Conservation (phyloP, 2,329 filamentous ascomycete species). For the Talaromyces sp. region DNA sequence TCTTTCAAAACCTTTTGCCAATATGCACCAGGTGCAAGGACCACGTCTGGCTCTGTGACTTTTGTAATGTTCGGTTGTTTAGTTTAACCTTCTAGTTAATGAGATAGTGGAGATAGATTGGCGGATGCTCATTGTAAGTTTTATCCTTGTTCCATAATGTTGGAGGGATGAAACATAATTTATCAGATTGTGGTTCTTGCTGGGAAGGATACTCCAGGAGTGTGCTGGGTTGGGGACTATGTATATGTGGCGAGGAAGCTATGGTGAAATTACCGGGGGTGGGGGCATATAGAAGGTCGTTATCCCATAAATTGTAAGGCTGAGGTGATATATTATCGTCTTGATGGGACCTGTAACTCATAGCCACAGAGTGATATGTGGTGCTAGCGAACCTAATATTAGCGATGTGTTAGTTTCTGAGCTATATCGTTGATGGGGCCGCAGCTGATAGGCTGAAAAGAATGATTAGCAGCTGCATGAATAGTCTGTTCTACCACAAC, state of each 20-base stretch:
- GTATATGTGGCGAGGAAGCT: neutral
- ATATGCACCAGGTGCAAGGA: slow-evolving; percentile 8
- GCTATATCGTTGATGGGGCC: neutral
- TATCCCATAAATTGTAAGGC: slow-evolving; percentile 12
- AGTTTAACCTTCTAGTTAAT: slow-evolving; percentile 19
- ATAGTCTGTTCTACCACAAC: neutral
- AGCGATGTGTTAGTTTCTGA: neutral
- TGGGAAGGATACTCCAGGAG: no score
- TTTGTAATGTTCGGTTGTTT: slow-evolving; percentile 22
- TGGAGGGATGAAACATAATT: neutral
- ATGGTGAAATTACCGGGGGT: slow-evolving; percentile 16
- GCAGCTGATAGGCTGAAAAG: neutral
- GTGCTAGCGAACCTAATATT: neutral
- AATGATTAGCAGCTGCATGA: neutral
- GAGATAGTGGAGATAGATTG: slow-evolving; percentile 13
- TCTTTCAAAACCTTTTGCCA: slow-evolving; percentile 14
- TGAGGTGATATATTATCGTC: neutral
- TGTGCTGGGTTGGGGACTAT: slow-evolving; percentile 7
- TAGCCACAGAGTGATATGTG: neutral
- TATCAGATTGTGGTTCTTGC: neutral
- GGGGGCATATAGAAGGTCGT: slow-evolving; percentile 15
- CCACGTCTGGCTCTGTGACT: slow-evolving; percentile 26
- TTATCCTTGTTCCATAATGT: neutral
- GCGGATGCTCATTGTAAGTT: slow-evolving; percentile 20
- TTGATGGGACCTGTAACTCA: neutral